Conservation (phyloP, 1,139 yeast species). For the Saccharomyces hybrid region DNA sequence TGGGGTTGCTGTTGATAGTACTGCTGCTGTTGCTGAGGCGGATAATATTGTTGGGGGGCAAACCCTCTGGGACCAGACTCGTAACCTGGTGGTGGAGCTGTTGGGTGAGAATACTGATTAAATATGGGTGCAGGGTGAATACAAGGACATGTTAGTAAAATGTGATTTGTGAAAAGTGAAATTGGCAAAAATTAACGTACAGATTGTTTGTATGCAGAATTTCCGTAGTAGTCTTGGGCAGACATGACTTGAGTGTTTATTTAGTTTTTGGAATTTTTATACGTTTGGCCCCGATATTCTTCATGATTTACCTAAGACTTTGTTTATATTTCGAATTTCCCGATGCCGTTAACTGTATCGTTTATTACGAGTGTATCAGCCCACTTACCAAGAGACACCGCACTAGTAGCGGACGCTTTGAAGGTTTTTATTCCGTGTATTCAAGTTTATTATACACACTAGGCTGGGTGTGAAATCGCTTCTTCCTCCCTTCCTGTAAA, state of each 20-base stretch:
- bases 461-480: neutral
- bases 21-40: constrained; percentile 9
- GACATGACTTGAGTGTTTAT: constrained; percentile 8
- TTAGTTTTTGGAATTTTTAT: neutral
- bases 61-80: constrained; percentile 7
- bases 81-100: constrained; percentile 18
- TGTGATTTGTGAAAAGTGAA: neutral
- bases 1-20: constrained; percentile 19
- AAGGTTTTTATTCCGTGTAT: too few species aligned
- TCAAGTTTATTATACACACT: too few species aligned
- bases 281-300: neutral
- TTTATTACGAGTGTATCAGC: neutral
- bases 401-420: neutral
- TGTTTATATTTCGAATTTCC: neutral
- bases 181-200: constrained; percentile 9
- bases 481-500: too few species aligned
- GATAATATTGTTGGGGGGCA: constrained; percentile 7
- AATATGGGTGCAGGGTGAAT: neutral
- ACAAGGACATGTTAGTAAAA: neutral
- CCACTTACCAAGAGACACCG: neutral
- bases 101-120: constrained; percentile 14
- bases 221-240: constrained; percentile 15
- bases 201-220: constrained; percentile 6
- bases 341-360: neutral
- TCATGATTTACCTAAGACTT: neutral